phyloP scores from a whole-genome alignment of 164 flowering plant species.

The Macadamia tetraphylla region DNA sequence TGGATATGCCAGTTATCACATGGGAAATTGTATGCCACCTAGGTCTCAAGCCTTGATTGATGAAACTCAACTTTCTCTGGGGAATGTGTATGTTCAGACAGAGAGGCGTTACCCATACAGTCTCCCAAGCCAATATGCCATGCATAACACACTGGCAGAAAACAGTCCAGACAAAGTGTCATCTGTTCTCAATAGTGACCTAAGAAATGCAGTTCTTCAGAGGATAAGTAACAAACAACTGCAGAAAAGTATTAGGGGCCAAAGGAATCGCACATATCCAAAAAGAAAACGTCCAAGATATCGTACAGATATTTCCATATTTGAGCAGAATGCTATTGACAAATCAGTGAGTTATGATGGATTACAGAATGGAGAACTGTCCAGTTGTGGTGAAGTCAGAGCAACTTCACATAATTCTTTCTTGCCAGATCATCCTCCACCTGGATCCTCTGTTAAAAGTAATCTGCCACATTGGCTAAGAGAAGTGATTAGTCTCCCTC shows the following conservation, averaged over 20 bases:
- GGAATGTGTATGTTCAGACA: conserved; percentile 26
- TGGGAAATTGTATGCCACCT: neutral
- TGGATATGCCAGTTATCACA: neutral
- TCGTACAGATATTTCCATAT: conserved; percentile 1
- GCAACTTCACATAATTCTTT: conserved; percentile 3
- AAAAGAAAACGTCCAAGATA: conserved; percentile 9
- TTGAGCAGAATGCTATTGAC: conserved; percentile 11
- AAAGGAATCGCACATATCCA: conserved; percentile 12
- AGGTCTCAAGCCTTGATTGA: conserved; percentile 11
- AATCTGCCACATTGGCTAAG: conserved; percentile 52
- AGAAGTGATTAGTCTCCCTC: conserved; percentile 29
- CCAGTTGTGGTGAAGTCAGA: conserved; percentile 2
- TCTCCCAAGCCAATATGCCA: conserved; percentile 3
- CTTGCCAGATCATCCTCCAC: conserved; percentile 5
- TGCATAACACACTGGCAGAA: neutral
- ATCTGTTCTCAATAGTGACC: neutral
- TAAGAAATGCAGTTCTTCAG: conserved; percentile 9
- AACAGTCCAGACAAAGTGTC: neutral
- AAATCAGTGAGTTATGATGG: neutral
- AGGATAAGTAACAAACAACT: conserved; percentile 15
- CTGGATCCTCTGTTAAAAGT: conserved; percentile 3
- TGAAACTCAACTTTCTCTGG: conserved; percentile 39
- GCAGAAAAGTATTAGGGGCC: conserved; percentile 14
- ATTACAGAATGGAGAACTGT: conserved; percentile 8
- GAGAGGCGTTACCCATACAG: conserved; percentile 11